These are phyloP conservation scores for Malus fusca DNA, from an alignment of 306 rosid genomes.

Conservation along the genomic window DNA sequence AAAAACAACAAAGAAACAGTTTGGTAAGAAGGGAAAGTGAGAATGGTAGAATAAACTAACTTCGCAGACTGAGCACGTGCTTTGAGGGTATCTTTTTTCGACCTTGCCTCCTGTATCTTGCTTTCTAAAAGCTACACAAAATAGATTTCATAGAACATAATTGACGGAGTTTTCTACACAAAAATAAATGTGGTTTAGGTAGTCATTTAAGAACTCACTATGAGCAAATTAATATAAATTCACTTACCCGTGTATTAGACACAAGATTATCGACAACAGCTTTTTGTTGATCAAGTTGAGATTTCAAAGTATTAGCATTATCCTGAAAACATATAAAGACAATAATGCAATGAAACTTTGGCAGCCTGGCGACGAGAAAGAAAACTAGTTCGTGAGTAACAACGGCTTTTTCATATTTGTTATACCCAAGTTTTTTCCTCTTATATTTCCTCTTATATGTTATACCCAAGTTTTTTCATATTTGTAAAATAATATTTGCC, in stretches of 20 bases:
- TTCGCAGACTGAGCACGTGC: conserved; percentile 95
- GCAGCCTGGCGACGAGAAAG: neutral
- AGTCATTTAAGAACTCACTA: neutral
- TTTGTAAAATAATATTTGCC: too few species aligned
- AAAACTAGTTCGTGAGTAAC: neutral
- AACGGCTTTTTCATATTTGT: too few species aligned
- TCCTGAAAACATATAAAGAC: conserved; percentile 51
- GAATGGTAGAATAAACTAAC: conserved; percentile 37
- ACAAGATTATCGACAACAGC: conserved; percentile 88
- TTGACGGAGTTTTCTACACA: neutral
- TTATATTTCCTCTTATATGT: too few species aligned
- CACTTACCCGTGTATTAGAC: conserved; percentile 73
- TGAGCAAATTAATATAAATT: neutral
- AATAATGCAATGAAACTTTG: neutral
- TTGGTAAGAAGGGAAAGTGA: conserved; percentile 7
- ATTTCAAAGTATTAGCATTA: conserved; percentile 78
- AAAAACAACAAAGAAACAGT: neutral
- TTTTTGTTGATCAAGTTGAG: conserved; percentile 97
- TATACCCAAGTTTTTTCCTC: too few species aligned
- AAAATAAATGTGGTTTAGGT: neutral
- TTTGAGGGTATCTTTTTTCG: conserved; percentile 90
- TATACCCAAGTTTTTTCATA: too few species aligned
- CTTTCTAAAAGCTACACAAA: conserved; percentile 79
- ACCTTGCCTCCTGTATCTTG: conserved; percentile 91
- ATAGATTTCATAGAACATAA: conserved; percentile 3